These are phyloP conservation scores for Tephrocybe rancida DNA, from an alignment of 768 basidiomycete species.

Conservation along the genomic window DNA sequence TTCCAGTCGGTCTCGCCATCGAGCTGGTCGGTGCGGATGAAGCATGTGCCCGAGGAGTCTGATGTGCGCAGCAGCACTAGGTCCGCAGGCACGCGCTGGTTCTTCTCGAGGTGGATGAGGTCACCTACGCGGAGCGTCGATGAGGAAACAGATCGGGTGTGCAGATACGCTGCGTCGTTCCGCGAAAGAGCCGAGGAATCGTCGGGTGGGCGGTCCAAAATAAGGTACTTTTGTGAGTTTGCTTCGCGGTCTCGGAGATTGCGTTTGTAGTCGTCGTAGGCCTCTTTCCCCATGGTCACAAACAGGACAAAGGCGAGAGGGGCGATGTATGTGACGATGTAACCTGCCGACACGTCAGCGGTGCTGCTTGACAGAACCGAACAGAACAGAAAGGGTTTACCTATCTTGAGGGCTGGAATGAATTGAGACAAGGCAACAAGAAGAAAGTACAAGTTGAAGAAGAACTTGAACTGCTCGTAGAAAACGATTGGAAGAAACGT, in stretches of 20 bases:
- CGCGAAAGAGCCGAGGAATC: slow-evolving; percentile 32
- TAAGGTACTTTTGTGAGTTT: slow-evolving; percentile 89
- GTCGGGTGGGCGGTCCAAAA: slow-evolving; percentile 60
- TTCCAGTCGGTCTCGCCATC: slow-evolving; percentile 99
- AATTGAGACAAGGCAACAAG: slow-evolving; percentile 97
- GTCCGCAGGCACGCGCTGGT: slow-evolving; percentile 95
- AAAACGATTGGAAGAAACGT: slow-evolving; percentile 98
- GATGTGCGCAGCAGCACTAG: slow-evolving; percentile 87
- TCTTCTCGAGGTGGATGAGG: slow-evolving; percentile 91
- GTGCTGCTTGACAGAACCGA: not conserved
- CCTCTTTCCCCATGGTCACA: slow-evolving; percentile 98
- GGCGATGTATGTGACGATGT: slow-evolving; percentile 93
- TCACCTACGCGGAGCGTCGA: slow-evolving; percentile 91
- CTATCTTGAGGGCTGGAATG: slow-evolving; percentile 93
- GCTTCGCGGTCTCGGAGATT: slow-evolving; percentile 91
- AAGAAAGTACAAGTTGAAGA: slow-evolving; percentile 98
- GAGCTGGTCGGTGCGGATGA: slow-evolving; percentile 96
- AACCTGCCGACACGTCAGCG: slow-evolving; percentile 55
- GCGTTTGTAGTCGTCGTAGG: slow-evolving; percentile 97
- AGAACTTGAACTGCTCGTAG: slow-evolving; percentile 99
- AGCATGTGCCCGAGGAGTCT: slow-evolving; percentile 91
- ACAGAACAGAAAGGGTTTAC: slow-evolving; percentile 49
- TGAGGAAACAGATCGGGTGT: slow-evolving; percentile 76
- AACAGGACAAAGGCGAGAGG: slow-evolving; percentile 93
- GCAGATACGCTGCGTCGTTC: slow-evolving; percentile 45